These are phyloP conservation scores for Puya raimondii DNA, from an alignment of 176 grass and related monocot species.

Conservation along the genomic window DNA sequence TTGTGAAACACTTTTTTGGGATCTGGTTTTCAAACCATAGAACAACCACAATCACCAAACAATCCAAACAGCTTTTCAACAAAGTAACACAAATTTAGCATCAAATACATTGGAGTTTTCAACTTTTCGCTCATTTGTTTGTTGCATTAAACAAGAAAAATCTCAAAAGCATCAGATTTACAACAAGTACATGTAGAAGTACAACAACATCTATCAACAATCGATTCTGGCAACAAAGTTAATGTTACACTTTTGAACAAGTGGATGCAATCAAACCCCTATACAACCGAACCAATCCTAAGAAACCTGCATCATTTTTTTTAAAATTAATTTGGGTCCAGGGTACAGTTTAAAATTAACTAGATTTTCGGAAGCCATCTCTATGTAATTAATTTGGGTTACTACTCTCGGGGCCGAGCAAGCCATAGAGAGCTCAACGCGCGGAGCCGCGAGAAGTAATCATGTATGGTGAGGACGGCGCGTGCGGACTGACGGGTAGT, in stretches of 20 bases:
- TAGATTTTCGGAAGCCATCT: neutral
- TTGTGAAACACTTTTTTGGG: too few species aligned
- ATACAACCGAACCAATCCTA: neutral
- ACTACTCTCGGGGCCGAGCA: constrained; percentile 65
- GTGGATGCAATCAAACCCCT: neutral
- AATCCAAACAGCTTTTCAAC: too few species aligned
- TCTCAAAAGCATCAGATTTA: neutral
- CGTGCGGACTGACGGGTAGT: constrained; percentile 81
- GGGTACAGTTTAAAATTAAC: neutral
- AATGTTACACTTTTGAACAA: neutral
- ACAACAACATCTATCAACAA: neutral
- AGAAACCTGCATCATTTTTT: neutral
- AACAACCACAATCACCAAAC: too few species aligned
- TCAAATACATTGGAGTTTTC: too few species aligned
- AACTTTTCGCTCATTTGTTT: too few species aligned
- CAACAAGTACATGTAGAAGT: neutral
- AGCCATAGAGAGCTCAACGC: constrained; percentile 89
- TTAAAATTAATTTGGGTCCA: neutral
- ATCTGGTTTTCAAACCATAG: too few species aligned
- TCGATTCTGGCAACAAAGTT: neutral
- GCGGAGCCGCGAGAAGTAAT: constrained; percentile 72
- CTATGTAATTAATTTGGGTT: neutral
- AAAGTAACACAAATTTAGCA: too few species aligned
- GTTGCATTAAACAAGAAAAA: too few species aligned
- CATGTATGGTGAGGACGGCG: constrained; percentile 80